Percentiles rank a stretch among this genome's conserved stretches.
These are phyloP conservation scores for Cicer chorassanicum DNA, from an alignment of 306 rosid genomes.

Conservation along the genomic window DNA sequence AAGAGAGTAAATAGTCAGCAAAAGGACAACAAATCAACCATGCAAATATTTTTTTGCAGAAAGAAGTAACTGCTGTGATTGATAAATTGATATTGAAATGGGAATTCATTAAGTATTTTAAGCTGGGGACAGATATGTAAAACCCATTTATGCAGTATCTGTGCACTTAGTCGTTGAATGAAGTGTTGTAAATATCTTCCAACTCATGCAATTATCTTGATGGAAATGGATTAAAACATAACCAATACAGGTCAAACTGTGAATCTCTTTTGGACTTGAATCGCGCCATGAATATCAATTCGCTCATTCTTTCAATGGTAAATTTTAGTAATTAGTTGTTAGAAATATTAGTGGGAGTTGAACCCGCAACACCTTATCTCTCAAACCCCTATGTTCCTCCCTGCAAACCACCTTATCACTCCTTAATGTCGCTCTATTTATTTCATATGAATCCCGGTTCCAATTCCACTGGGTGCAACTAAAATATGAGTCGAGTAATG, in stretches of 20 bases:
- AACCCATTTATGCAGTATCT: not conserved
- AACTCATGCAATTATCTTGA: not conserved
- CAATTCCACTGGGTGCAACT: not conserved
- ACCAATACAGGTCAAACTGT: not conserved
- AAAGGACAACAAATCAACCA: constrained; percentile 28
- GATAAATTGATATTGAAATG: constrained; percentile 12
- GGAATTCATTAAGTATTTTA: constrained; percentile 16
- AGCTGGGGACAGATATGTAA: constrained; percentile 9
- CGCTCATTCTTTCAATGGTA: not conserved
- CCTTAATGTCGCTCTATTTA: not conserved
- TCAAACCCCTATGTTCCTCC: not conserved
- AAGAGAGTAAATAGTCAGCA: constrained; percentile 5
- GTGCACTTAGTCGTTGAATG: constrained; percentile 1
- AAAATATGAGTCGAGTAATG: not conserved
- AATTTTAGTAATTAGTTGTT: not conserved
- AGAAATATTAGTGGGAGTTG: not conserved
- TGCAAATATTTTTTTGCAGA: constrained; percentile 2
- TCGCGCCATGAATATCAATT: not conserved
- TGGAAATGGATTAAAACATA: not conserved
- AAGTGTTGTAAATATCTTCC: not conserved
- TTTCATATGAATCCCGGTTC: no score
- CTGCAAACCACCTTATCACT: not conserved
- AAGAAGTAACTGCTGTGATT: not conserved
- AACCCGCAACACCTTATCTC: not conserved
- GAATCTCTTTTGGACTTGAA: constrained; percentile 10